Conservation (phyloP, 2,329 filamentous ascomycete species). For the Scopulariopsis brevicaulis region DNA sequence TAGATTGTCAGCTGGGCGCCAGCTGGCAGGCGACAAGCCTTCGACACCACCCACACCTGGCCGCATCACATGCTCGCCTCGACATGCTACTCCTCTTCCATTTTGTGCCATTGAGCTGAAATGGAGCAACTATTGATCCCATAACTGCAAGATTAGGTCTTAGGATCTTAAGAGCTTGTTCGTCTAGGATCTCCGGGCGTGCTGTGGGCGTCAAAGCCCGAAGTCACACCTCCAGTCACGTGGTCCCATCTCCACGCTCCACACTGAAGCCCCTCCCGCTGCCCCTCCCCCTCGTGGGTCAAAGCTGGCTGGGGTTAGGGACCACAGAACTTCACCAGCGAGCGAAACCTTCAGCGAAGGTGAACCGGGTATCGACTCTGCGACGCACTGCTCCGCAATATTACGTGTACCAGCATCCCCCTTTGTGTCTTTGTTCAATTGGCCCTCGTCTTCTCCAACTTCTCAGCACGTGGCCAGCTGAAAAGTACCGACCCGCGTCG, state of each 20-base stretch:
- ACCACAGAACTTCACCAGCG: neutral
- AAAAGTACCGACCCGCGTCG: neutral
- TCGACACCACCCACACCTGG: neutral
- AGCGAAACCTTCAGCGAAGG: neutral
- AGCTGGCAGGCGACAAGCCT: neutral
- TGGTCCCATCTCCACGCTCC: neutral
- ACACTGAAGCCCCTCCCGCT: neutral
- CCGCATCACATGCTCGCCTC: too few species aligned
- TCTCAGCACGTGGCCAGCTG: neutral
- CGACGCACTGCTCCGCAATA: neutral
- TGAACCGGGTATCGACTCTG: neutral
- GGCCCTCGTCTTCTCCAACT: neutral
- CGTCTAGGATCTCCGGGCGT: too few species aligned
- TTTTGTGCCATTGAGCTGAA: too few species aligned
- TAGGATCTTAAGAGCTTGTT: too few species aligned
- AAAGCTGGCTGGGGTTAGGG: neutral
- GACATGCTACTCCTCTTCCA: too few species aligned
- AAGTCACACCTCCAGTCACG: neutral
- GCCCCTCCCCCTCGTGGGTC: neutral
- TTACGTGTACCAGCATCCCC: neutral
- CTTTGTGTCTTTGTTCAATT: neutral
- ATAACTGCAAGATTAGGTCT: too few species aligned
- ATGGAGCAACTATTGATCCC: too few species aligned
- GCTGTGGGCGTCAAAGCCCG: too few species aligned
- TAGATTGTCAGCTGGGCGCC: neutral